Percentiles rank a stretch among this genome's conserved stretches.
Conservation (phyloP, 768 basidiomycete species). For the Tylopilus felleus region DNA sequence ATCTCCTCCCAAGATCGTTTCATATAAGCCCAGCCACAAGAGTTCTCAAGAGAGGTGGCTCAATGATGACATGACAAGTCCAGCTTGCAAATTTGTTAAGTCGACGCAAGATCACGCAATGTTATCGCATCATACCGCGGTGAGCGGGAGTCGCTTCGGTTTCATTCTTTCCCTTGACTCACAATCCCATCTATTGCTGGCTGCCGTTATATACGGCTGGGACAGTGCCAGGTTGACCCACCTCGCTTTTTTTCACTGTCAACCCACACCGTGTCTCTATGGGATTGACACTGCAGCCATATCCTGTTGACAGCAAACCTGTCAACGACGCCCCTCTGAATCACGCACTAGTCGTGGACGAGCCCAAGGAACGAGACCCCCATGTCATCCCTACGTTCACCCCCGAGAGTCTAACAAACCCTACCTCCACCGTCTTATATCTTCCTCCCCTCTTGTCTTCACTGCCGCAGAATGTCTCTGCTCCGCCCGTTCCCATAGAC, state of each 20-base stretch:
- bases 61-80: constrained; percentile 1
- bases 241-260: not conserved
- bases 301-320: not conserved
- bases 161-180: not conserved
- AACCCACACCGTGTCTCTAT: constrained; percentile 4
- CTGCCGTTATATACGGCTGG: constrained; percentile 6
- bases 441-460: constrained; percentile 83
- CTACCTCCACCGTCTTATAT: constrained; percentile 59
- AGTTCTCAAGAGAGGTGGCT: not conserved
- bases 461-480: constrained; percentile 47
- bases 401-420: constrained; percentile 33
- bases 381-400: constrained; percentile 56
- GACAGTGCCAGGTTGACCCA: not conserved
- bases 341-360: not conserved
- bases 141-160: not conserved
- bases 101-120: constrained; percentile 35
- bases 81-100: constrained; percentile 6
- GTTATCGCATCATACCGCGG: constrained; percentile 16
- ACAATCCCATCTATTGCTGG: not conserved
- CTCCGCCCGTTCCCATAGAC: constrained; percentile 22
- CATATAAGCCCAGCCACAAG: not conserved
- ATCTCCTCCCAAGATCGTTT: not conserved
- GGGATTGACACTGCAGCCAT: constrained; percentile 17
- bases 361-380: constrained; percentile 39
- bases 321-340: not conserved